Conservation (phyloP, 2,329 filamentous ascomycete species). For the Ophiosphaerella narmari region DNA sequence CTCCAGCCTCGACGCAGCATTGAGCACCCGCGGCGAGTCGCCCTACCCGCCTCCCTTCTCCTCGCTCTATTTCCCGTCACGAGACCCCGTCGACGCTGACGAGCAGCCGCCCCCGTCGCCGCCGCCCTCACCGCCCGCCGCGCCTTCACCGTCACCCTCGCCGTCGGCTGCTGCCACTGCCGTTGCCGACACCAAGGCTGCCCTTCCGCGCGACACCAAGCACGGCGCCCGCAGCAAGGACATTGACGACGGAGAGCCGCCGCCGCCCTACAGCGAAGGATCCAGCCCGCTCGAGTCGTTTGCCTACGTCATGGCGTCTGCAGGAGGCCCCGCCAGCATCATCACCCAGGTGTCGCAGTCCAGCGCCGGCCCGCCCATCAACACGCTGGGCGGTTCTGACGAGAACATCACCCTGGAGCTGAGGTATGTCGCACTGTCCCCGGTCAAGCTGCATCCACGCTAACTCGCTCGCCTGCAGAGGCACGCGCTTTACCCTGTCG, state of each 20-base stretch:
- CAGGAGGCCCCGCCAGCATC: conserved; percentile 95
- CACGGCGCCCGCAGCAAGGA: conserved; percentile 72
- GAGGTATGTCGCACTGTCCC: conserved; percentile 63
- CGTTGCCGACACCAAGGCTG: conserved; percentile 79
- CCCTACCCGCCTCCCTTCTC: conserved; percentile 66
- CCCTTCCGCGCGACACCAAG: conserved; percentile 81
- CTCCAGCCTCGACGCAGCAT: conserved; percentile 40
- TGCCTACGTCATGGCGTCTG: conserved; percentile 95
- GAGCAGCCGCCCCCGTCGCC: conserved; percentile 19
- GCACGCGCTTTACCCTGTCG: conserved; percentile 90
- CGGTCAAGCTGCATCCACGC: conserved; percentile 1
- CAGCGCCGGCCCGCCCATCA: conserved; percentile 77
- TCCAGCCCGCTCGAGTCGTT: conserved; percentile 90
- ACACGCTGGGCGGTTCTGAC: conserved; percentile 85
- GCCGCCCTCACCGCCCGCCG: conserved; percentile 57
- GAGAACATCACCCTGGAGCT: conserved; percentile 95
- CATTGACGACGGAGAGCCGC: conserved; percentile 82
- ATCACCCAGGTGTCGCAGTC: conserved; percentile 96
- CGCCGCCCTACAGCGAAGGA: conserved; percentile 94
- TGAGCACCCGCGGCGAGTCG: conserved; percentile 57
- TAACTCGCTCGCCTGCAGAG: conserved; percentile 59
- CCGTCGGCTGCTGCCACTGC: conserved; percentile 46
- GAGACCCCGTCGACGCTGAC: conserved; percentile 54
- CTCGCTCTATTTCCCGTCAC: conserved; percentile 62
- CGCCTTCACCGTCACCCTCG: conserved; percentile 55